Evolutionary conservation across 371 early-diverging fungal genomes (phyloP).

Genomic region (Batkoa obscura): DNA sequence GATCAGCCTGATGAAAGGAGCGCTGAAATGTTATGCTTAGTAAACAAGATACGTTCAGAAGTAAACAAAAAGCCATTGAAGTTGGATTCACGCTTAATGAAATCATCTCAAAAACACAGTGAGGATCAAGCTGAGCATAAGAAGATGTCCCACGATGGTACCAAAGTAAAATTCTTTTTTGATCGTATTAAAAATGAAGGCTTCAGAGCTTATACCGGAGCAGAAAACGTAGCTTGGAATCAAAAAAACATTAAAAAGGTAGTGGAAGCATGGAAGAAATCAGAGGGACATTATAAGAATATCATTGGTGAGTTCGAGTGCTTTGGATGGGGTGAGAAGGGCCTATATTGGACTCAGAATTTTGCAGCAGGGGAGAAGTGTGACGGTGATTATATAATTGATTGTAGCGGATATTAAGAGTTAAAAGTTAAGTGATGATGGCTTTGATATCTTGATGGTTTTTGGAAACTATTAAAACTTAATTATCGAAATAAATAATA

Average conservation of each 20-base stretch:
- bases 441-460: no score
- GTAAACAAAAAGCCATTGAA: not conserved
- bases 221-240: not conserved
- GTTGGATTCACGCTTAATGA: constrained; percentile 4
- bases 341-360: constrained; percentile 5
- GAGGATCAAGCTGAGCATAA: constrained; percentile 11
- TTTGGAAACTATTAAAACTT: no score
- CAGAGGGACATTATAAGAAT: constrained; percentile 2
- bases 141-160: constrained; percentile 16
- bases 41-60: not conserved
- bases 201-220: not conserved
- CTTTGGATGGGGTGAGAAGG: not conserved
- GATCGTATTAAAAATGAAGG: not conserved
- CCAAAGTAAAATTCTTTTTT: not conserved
- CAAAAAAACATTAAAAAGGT: not conserved
- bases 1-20: no score
- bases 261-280: constrained; percentile 1
- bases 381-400: no score
- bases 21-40: not conserved
- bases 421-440: no score
- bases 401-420: no score
- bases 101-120: constrained; percentile 14
- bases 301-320: not conserved
- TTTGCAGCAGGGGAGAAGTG: no score
- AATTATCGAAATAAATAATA: no score